Conservation (phyloP, 176 grass and related monocot species). For the maize (Zea mays) region DNA sequence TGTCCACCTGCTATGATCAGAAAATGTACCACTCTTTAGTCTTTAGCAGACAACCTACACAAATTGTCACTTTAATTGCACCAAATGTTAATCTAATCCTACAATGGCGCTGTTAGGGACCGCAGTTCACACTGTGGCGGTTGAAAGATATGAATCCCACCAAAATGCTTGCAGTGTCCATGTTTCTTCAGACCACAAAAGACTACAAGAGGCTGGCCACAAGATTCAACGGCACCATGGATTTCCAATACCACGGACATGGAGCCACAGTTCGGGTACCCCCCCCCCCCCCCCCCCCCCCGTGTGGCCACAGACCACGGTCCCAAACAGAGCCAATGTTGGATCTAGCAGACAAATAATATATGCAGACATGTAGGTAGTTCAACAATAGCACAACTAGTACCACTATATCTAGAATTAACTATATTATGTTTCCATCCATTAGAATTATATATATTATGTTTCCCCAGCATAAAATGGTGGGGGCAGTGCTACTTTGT, state of each 20-base stretch:
- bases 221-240: neutral
- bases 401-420: neutral
- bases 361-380: neutral
- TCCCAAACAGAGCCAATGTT: neutral
- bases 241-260: neutral
- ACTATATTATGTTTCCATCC: neutral
- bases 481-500: too few relatives aligned
- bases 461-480: neutral
- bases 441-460: neutral
- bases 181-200: neutral
- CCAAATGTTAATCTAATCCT: neutral
- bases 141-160: neutral
- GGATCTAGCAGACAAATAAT: neutral
- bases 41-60: neutral
- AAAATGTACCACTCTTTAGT: neutral
- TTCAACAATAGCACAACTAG: neutral
- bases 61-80: neutral
- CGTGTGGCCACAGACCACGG: neutral
- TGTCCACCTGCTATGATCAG: neutral
- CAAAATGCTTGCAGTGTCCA: neutral
- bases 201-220: neutral
- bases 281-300: neutral
- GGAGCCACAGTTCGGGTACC: neutral
- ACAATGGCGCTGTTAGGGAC: neutral
- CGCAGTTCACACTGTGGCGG: rapidly evolving